Evolutionary conservation across 2,329 filamentous ascomycete genomes (phyloP).

Genomic region (Diaporthe citriasiana): DNA sequence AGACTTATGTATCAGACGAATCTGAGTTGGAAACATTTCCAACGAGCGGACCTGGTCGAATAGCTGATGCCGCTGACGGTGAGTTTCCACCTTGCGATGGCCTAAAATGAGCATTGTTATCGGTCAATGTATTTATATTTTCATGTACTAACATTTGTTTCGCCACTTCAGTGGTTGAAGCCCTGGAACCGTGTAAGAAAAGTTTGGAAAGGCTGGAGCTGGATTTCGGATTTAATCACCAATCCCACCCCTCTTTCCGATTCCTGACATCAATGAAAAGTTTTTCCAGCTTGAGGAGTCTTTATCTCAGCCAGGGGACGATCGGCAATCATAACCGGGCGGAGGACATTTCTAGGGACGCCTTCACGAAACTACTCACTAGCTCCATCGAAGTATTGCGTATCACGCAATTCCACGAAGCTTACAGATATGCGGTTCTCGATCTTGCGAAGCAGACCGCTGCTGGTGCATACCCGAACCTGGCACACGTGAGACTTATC

Average conservation of each 20-base stretch:
- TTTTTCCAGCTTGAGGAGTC: not conserved
- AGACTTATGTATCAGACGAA: not conserved
- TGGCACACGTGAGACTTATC: not conserved
- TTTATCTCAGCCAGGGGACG: not conserved
- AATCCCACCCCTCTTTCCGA: not conserved
- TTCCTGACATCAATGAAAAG: not conserved
- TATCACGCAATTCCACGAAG: not conserved
- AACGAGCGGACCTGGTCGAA: not conserved
- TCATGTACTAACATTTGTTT: not conserved
- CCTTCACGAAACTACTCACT: not conserved
- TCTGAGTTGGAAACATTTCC: too few relatives aligned
- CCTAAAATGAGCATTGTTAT: not conserved
- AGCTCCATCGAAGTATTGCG: not conserved
- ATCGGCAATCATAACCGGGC: not conserved
- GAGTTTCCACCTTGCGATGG: not conserved
- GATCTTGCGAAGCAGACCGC: not conserved
- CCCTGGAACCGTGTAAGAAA: not conserved
- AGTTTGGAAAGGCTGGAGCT: not conserved
- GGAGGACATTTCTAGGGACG: not conserved
- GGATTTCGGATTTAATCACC: not conserved
- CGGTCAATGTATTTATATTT: too few relatives aligned
- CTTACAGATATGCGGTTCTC: not conserved
- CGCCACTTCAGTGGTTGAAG: not conserved
- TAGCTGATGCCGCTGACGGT: not conserved
- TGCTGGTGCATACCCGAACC: not conserved